Conservation (phyloP, 805 yeast species). For the Zygotorulaspora chibaensis region DNA sequence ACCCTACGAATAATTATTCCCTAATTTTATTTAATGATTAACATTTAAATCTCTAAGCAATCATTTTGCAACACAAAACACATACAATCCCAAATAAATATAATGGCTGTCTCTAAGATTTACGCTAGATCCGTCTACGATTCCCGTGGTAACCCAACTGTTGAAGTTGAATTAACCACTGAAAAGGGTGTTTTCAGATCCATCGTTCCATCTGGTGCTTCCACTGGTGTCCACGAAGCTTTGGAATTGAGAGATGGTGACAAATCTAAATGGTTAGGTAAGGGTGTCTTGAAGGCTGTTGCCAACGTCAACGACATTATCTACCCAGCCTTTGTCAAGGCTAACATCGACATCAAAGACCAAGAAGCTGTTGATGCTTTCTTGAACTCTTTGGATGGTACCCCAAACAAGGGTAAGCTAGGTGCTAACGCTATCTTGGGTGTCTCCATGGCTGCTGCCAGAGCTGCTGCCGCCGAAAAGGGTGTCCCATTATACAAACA, state of each 20-base stretch:
- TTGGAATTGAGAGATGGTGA: conserved; percentile 97
- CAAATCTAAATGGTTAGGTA: conserved; percentile 96
- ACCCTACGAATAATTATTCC: not conserved
- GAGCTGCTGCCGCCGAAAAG: conserved; percentile 98
- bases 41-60: conserved; percentile 20
- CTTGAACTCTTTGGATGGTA: conserved; percentile 85
- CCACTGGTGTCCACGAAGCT: conserved; percentile 99
- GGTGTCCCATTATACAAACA: conserved; percentile 90
- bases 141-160: conserved; percentile 99
- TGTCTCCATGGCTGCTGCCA: conserved; percentile 94
- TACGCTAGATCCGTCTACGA: conserved; percentile 97
- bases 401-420: conserved; percentile 92
- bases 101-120: conserved; percentile 82
- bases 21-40: conserved; percentile 2
- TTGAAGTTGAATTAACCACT: conserved; percentile 94
- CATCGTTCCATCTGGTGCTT: conserved; percentile 99
- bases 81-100: conserved; percentile 9
- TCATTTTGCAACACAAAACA: conserved; percentile 15
- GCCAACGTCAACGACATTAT: conserved; percentile 90
- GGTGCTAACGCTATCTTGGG: conserved; percentile 99
- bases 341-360: conserved; percentile 76
- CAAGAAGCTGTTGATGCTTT: conserved; percentile 85
- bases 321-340: conserved; percentile 88
- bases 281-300: conserved; percentile 97
- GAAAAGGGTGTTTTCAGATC: conserved; percentile 92